These are phyloP conservation scores for Phytophthora sp. DNA, from an alignment of 352 stramenopile species.

Conservation along the genomic window DNA sequence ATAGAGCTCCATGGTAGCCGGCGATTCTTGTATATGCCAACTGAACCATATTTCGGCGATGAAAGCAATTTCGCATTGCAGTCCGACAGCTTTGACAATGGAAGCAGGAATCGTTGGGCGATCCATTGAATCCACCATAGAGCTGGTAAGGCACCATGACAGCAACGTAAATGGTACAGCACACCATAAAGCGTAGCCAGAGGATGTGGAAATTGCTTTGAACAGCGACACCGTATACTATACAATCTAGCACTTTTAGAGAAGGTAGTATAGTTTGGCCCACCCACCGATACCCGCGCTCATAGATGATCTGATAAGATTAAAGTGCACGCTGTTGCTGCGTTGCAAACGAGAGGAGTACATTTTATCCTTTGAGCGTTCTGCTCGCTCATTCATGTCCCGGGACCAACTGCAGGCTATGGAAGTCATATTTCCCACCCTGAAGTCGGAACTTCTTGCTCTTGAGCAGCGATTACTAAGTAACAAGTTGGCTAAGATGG, in stretches of 20 bases:
- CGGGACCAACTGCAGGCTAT: slow-evolving; percentile 50
- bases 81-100: slow-evolving; percentile 12
- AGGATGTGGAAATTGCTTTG: slow-evolving; percentile 47
- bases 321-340: too few relatives aligned
- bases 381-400: slow-evolving; percentile 30
- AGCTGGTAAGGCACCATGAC: slow-evolving; percentile 55
- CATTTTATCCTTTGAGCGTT: background rate
- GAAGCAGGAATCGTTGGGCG: slow-evolving; percentile 15
- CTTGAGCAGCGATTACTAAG: slow-evolving; percentile 44
- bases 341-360: background rate
- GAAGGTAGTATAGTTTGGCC: too few relatives aligned
- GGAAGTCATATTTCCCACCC: slow-evolving; percentile 48
- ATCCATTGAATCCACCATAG: slow-evolving; percentile 35
- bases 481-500: slow-evolving; percentile 48
- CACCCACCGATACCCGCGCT: too few relatives aligned
- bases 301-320: too few relatives aligned
- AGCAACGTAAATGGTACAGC: slow-evolving; percentile 44
- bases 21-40: slow-evolving; percentile 34
- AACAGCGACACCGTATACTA: slow-evolving; percentile 30
- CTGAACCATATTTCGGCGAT: slow-evolving; percentile 52
- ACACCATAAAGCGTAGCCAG: slow-evolving; percentile 42
- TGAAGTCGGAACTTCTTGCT: slow-evolving; percentile 46
- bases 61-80: slow-evolving; percentile 52
- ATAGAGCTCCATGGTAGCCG: slow-evolving; percentile 53
- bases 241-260: slow-evolving; percentile 1